A percentile compares a stretch with the other conserved stretches of the same genome.
Evolutionary conservation across 2,329 filamentous ascomycete species (phyloP).

Genomic region (Myriangium duriaei): DNA sequence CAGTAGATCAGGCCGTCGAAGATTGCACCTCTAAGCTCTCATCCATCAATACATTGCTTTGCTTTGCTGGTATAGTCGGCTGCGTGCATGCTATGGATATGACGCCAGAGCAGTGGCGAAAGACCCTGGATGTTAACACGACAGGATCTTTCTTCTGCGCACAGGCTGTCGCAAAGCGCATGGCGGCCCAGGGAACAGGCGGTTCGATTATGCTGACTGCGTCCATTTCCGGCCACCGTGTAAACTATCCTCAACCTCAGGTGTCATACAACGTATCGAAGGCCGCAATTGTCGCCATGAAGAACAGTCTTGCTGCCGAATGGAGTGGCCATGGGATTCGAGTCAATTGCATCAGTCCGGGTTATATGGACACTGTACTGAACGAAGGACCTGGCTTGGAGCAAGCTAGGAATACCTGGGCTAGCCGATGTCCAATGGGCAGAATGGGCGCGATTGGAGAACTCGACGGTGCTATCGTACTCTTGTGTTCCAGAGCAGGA

Average conservation of each 20-base stretch:
- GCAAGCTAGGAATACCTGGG: slow-evolving; percentile 1
- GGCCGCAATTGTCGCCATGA: slow-evolving; percentile 51
- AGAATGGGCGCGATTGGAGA: slow-evolving; percentile 1
- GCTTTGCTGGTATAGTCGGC: slow-evolving; percentile 57
- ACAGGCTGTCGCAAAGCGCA: slow-evolving; percentile 48
- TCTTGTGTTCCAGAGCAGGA: slow-evolving; percentile 2
- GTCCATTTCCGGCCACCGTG: slow-evolving; percentile 54
- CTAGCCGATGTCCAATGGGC: slow-evolving; percentile 10
- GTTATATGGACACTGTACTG: slow-evolving; percentile 66
- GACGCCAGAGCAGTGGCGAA: slow-evolving; percentile 45
- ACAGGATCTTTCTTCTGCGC: slow-evolving; percentile 59
- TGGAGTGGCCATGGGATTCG: slow-evolving; percentile 60
- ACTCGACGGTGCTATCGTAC: not conserved
- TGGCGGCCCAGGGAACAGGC: slow-evolving; percentile 38
- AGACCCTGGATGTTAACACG: slow-evolving; percentile 57
- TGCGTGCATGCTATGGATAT: slow-evolving; percentile 50
- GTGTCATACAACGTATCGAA: slow-evolving; percentile 49
- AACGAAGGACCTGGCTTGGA: slow-evolving; percentile 30
- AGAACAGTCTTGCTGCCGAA: slow-evolving; percentile 55
- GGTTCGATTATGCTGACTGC: slow-evolving; percentile 56
- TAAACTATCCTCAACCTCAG: slow-evolving; percentile 64
- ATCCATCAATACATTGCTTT: slow-evolving; percentile 44
- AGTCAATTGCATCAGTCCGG: slow-evolving; percentile 58
- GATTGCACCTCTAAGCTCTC: slow-evolving; percentile 34
- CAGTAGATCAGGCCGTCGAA: slow-evolving; percentile 33